phyloP scores from a whole-genome alignment of 2,329 filamentous ascomycete species.

The Cryphonectria carpinicola region DNA sequence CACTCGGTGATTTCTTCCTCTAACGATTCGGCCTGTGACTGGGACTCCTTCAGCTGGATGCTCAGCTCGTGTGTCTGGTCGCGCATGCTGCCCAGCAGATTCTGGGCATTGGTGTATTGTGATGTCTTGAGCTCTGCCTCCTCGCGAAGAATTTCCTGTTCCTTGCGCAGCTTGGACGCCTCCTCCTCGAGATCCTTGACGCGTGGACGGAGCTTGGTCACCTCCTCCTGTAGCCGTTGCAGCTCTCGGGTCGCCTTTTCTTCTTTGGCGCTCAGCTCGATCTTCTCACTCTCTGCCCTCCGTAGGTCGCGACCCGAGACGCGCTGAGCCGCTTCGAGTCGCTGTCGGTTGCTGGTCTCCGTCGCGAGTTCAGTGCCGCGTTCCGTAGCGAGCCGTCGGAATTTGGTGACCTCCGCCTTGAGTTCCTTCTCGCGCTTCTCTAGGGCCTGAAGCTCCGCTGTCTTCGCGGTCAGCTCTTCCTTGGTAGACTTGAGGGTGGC shows the following conservation, averaged over 20 bases:
- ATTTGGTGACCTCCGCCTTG: conserved; percentile 70
- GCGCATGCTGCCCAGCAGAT: conserved; percentile 86
- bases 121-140: conserved; percentile 83
- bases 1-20: conserved; percentile 93
- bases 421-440: conserved; percentile 85
- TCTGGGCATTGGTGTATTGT: conserved; percentile 84
- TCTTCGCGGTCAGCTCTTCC: conserved; percentile 68
- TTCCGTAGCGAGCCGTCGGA: conserved; percentile 72
- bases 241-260: conserved; percentile 76
- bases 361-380: conserved; percentile 77
- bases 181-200: conserved; percentile 75
- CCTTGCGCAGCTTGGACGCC: conserved; percentile 67
- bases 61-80: conserved; percentile 88
- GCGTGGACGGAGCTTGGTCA: conserved; percentile 65
- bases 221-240: conserved; percentile 71
- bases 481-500: conserved; percentile 73
- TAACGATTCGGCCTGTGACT: conserved; percentile 78
- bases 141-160: conserved; percentile 71
- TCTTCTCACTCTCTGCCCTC: conserved; percentile 76
- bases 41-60: conserved; percentile 88
- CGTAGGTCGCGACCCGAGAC: conserved; percentile 77
- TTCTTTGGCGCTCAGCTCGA: conserved; percentile 72
- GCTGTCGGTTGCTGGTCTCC: conserved; percentile 71
- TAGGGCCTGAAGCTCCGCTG: conserved; percentile 69
- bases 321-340: conserved; percentile 78